Evolutionary conservation across 352 stramenopile genomes (phyloP).

Genomic region (Phytopythium vexans): DNA sequence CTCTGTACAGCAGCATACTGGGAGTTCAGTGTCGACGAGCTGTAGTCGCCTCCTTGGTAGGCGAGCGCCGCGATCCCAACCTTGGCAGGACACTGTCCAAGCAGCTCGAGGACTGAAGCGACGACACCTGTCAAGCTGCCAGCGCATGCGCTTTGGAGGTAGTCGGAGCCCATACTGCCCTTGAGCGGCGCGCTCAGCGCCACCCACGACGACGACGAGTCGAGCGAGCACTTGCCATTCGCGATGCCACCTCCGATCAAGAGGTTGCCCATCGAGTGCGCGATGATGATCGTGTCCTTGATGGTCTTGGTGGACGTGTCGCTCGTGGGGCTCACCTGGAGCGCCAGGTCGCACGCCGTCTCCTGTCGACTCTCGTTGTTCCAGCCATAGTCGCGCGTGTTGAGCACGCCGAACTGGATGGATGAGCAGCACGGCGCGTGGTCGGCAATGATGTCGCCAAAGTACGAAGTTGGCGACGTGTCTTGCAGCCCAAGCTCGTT

Average conservation of each 20-base stretch:
- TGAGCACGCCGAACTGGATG: slow-evolving; percentile 41
- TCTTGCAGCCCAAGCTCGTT: slow-evolving; percentile 19
- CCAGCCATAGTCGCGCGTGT: slow-evolving; percentile 31
- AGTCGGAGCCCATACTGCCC: slow-evolving; percentile 28
- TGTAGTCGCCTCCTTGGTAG: slow-evolving; percentile 26
- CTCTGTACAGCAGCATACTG: slow-evolving; percentile 23
- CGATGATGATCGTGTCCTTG: slow-evolving; percentile 39
- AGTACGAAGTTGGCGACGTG: slow-evolving; percentile 20
- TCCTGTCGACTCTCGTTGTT: slow-evolving; percentile 33
- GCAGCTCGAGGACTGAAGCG: slow-evolving; percentile 20
- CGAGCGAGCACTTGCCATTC: slow-evolving; percentile 34
- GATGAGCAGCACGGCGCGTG: slow-evolving; percentile 44
- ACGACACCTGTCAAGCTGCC: slow-evolving; percentile 20
- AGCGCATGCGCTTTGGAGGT: slow-evolving; percentile 26
- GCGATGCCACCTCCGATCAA: slow-evolving; percentile 36
- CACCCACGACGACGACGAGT: slow-evolving; percentile 25
- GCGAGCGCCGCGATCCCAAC: slow-evolving; percentile 23
- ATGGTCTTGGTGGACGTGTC: slow-evolving; percentile 17
- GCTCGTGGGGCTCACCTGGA: slow-evolving; percentile 15
- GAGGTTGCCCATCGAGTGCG: slow-evolving; percentile 50
- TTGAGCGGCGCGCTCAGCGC: slow-evolving; percentile 18
- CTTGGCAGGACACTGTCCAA: slow-evolving; percentile 41
- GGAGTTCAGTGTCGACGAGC: slow-evolving; percentile 9
- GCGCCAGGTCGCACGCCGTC: slow-evolving; percentile 25
- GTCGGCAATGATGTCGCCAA: slow-evolving; percentile 32